Evolutionary conservation across 2,329 filamentous ascomycete genomes (phyloP).

Genomic region (Talaromyces pinophilus): DNA sequence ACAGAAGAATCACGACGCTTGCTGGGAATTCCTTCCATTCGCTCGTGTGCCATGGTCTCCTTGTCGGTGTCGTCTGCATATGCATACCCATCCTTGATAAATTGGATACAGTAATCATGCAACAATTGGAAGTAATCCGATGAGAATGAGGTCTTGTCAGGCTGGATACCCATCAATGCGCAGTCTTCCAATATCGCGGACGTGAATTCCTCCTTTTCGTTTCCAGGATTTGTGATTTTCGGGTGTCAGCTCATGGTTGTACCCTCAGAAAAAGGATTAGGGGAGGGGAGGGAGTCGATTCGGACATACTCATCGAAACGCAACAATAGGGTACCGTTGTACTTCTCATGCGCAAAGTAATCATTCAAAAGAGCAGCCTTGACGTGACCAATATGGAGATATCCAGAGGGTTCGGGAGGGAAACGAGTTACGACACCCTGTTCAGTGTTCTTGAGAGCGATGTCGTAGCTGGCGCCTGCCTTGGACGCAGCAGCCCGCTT

Average conservation of each 20-base stretch:
- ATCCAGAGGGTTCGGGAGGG: conserved; percentile 90
- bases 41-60: conserved; percentile 81
- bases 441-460: conserved; percentile 79
- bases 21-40: conserved; percentile 80
- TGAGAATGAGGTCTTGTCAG: conserved; percentile 83
- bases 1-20: conserved; percentile 73
- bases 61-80: conserved; percentile 94
- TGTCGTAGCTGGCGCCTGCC: conserved; percentile 84
- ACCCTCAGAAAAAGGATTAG: not conserved
- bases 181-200: conserved; percentile 92
- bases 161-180: conserved; percentile 85
- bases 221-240: conserved; percentile 56
- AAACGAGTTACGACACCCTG: conserved; percentile 91
- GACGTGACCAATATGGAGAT: conserved; percentile 92
- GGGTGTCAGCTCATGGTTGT: not conserved
- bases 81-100: conserved; percentile 83
- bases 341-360: conserved; percentile 93
- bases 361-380: conserved; percentile 93
- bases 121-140: conserved; percentile 94
- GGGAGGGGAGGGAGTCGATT: not conserved
- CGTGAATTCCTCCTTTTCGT: conserved; percentile 96
- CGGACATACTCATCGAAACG: conserved; percentile 75
- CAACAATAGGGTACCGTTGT: conserved; percentile 85
- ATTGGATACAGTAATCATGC: conserved; percentile 78
- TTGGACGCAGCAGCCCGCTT: conserved; percentile 70